phyloP scores from a whole-genome alignment of 2,329 filamentous ascomycete genomes.

The Fusarium sp. region DNA sequence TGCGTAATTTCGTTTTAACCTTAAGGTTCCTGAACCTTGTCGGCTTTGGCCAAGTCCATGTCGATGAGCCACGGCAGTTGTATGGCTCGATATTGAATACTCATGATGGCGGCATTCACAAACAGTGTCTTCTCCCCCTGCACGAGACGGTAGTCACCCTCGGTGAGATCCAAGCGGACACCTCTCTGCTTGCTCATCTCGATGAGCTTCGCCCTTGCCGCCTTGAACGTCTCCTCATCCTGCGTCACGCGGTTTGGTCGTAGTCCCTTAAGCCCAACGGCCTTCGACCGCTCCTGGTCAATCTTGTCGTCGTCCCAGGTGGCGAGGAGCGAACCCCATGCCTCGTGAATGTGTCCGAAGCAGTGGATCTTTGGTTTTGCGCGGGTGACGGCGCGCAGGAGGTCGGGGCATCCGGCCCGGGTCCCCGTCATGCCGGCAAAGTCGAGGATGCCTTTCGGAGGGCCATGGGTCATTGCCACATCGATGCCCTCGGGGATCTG shows the following conservation, averaged over 20 bases:
- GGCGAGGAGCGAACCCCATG: constrained; percentile 63
- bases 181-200: constrained; percentile 43
- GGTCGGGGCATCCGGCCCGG: constrained; percentile 52
- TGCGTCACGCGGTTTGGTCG: constrained; percentile 35
- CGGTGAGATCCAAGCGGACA: constrained; percentile 50
- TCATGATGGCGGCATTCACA: constrained; percentile 65
- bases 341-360: constrained; percentile 67
- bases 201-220: constrained; percentile 28
- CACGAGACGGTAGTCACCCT: constrained; percentile 45
- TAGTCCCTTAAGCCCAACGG: constrained; percentile 48
- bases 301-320: constrained; percentile 57
- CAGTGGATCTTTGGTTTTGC: constrained; percentile 59
- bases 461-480: constrained; percentile 63
- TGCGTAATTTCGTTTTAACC: background rate
- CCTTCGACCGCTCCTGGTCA: constrained; percentile 51
- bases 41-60: constrained; percentile 50
- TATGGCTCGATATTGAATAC: constrained; percentile 50
- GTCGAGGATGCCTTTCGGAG: constrained; percentile 61
- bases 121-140: constrained; percentile 62
- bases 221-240: constrained; percentile 9
- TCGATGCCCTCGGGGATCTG: constrained; percentile 51
- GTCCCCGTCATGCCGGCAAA: constrained; percentile 34
- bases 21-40: background rate
- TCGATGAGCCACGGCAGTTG: constrained; percentile 64
- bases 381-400: constrained; percentile 56